Base-by-base conservation (phyloP, 768 basidiomycete genomes). In the Suillus subluteus region DNA sequence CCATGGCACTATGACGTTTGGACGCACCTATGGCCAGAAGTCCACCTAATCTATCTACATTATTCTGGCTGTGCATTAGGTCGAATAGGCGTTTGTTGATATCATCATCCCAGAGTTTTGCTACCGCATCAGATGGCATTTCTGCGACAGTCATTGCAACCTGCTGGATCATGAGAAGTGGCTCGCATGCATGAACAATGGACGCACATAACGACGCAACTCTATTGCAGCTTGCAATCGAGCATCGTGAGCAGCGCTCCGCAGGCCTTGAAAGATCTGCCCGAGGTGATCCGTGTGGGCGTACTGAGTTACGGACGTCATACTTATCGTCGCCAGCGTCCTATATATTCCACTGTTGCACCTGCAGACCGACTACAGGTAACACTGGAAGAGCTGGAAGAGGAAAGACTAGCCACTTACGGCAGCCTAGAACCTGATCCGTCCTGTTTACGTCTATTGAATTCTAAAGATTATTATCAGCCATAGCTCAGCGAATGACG, bases 51-150 rank as follows among this genome's bases (percentile, higher is more conserved):
- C 92, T 91, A 76, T 96, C 95, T 30, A 84, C 81, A 62, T 83
- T 86, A 73, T 88, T 89, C 73, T 89, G 88, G 72, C 91, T 92
- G 73, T 96, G 94, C 65, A 92, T 90, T 55, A 95, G 84, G 70
- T 92, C 90, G 73, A 95, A 94, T 63, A 96, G 81, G 44, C 88
- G 82, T 68, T 87, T 84, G 74, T 90, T 95, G 71, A 96, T 91
- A 65, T 87, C 88, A 69, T 94, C 91, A 68, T 95, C 92, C 92
- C 93, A 95, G 59, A 95, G 80, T 74, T 94, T 93, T 0, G 88
- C 86, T 12, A 90, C 89, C 15, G 88, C 88, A 70, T 95, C 94
- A 1, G 92, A 88, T 12, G 91, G 87, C 86, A 94, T 89, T 74
- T 95, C 94, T 9, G 90, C 85, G 4, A 93, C 85, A 6, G 87